Percentiles rank a stretch among this genome's conserved stretches.
Evolutionary conservation across 2,329 filamentous ascomycete genomes (phyloP).

Genomic region (Dryadomyces quercivorus): DNA sequence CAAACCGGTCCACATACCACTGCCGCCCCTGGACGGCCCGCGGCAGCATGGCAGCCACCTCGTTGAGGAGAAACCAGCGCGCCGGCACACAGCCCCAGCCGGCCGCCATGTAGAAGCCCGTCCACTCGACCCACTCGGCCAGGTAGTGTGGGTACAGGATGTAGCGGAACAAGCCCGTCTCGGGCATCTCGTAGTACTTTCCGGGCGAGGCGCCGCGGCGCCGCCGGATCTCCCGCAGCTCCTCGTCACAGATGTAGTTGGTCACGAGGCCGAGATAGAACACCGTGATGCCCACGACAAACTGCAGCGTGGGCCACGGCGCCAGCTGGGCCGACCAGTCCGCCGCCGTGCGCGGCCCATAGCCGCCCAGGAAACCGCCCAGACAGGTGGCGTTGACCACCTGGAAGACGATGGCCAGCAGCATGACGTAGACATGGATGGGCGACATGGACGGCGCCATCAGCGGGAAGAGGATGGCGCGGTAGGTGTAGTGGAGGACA

Average conservation of each 20-base stretch:
- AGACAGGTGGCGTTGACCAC: conserved; percentile 66
- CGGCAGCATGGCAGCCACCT: conserved; percentile 81
- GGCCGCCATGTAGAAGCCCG: conserved; percentile 71
- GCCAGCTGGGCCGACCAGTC: conserved; percentile 33
- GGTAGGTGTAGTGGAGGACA: conserved; percentile 80
- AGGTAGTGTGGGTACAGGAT: conserved; percentile 89
- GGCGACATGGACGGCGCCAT: conserved; percentile 89
- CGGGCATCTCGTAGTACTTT: conserved; percentile 79
- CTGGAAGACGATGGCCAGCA: conserved; percentile 60
- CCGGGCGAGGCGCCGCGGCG: conserved; percentile 32
- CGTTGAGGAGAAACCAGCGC: conserved; percentile 72
- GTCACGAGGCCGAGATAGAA: conserved; percentile 66
- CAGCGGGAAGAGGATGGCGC: conserved; percentile 70
- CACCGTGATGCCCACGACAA: conserved; percentile 53
- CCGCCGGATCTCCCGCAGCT: conserved; percentile 74
- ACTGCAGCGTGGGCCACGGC: conserved; percentile 28
- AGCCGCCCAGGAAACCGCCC: conserved; percentile 74
- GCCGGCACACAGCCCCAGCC: conserved; percentile 60
- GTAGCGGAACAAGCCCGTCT: conserved; percentile 69
- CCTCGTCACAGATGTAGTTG: conserved; percentile 85
- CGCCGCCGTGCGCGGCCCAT: conserved; percentile 52
- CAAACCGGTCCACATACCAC: conserved; percentile 88
- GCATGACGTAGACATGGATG: conserved; percentile 59
- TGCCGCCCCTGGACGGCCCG: conserved; percentile 65
- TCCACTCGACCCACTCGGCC: conserved; percentile 96